These are phyloP conservation scores for Kingdonia uniflora DNA, from an alignment of 164 flowering plant genomes.

Conservation along the genomic window DNA sequence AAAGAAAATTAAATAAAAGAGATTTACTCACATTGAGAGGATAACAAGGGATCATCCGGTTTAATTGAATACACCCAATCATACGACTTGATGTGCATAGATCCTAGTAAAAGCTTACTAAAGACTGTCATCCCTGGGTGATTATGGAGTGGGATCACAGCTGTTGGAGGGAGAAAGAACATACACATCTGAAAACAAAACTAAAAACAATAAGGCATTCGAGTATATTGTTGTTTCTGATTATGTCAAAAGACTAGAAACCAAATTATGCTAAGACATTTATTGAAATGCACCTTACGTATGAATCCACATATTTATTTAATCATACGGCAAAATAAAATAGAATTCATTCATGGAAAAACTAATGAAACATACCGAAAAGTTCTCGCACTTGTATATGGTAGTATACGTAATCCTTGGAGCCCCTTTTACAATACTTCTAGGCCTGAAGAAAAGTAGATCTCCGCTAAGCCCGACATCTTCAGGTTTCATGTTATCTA, in stretches of 20 bases:
- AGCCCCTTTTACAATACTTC: conserved; percentile 16
- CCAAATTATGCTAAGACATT: too few relatives aligned
- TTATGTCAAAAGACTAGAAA: too few relatives aligned
- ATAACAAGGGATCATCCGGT: conserved; percentile 6
- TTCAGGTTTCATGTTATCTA: conserved; percentile 66
- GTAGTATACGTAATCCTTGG: conserved; percentile 50
- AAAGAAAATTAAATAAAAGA: background rate
- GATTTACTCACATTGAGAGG: conserved; percentile 31
- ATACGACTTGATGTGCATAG: conserved; percentile 77
- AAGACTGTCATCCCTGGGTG: conserved; percentile 96
- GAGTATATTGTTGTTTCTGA: too few relatives aligned
- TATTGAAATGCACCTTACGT: too few relatives aligned
- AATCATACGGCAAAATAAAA: background rate
- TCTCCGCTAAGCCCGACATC: conserved; percentile 59
- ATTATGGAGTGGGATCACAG: conserved; percentile 80
- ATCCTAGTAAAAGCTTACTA: conserved; percentile 70
- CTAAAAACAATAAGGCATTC: too few relatives aligned
- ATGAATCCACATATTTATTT: too few relatives aligned
- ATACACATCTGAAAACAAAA: conserved; percentile 49
- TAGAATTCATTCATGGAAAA: too few relatives aligned
- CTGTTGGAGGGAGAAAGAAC: conserved; percentile 65
- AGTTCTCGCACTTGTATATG: conserved; percentile 48
- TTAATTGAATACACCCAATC: conserved; percentile 51
- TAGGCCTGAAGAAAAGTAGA: conserved; percentile 38
- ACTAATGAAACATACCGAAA: conserved; percentile 45